Percentiles rank a stretch among this genome's conserved stretches.
phyloP scores from a whole-genome alignment of 2,329 filamentous ascomycete genomes.

The Paecilomyces sp. region DNA sequence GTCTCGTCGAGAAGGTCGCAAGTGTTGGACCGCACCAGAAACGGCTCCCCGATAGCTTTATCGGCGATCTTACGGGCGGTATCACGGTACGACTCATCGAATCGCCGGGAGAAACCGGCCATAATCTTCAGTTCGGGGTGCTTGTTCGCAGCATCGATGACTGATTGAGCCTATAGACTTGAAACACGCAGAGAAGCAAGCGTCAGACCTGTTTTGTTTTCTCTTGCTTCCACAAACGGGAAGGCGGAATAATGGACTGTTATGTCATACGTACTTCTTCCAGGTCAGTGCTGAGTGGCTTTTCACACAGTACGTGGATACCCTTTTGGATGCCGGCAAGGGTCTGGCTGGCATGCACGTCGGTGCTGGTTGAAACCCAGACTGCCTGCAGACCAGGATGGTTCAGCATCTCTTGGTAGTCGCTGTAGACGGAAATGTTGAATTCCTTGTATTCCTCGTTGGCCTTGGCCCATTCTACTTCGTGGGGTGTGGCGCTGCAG shows the following conservation, averaged over 20 bases:
- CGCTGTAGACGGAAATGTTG: slow-evolving; percentile 29
- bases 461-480: not conserved
- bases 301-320: slow-evolving; percentile 54
- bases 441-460: slow-evolving; percentile 3
- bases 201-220: not conserved
- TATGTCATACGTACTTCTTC: slow-evolving; percentile 3
- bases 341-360: slow-evolving; percentile 50
- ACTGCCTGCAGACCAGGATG: slow-evolving; percentile 41
- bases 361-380: slow-evolving; percentile 44
- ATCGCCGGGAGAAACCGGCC: slow-evolving; percentile 39
- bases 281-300: slow-evolving; percentile 25
- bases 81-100: slow-evolving; percentile 38
- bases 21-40: slow-evolving; percentile 36
- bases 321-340: slow-evolving; percentile 49
- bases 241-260: not conserved
- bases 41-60: slow-evolving; percentile 32
- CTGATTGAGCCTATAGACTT: not conserved
- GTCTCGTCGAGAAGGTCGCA: slow-evolving; percentile 31
- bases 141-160: not conserved
- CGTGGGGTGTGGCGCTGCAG: not conserved
- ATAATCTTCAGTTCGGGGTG: slow-evolving; percentile 14
- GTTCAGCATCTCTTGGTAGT: slow-evolving; percentile 43
- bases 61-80: slow-evolving; percentile 26
- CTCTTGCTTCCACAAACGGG: not conserved
- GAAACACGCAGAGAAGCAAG: not conserved